Conservation (phyloP, 257 asterid species). For the Przewalskia tangutica region DNA sequence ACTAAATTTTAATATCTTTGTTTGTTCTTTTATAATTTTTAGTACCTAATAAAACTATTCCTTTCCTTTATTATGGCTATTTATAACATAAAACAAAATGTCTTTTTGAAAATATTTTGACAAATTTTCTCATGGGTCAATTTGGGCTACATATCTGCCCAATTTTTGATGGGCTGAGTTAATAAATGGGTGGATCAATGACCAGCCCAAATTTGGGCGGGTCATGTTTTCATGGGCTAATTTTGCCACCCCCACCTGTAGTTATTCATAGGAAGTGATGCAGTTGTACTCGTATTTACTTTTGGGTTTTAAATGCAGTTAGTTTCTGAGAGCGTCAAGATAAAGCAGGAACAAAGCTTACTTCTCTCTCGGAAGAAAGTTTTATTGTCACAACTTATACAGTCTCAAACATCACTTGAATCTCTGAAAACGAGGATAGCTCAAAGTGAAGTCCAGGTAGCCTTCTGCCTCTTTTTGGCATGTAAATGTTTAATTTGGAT, state of each 20-base stretch:
- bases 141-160: too few relatives aligned
- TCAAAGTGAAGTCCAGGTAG: conserved; percentile 78
- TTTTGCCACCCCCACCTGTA: background rate
- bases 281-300: conserved; percentile 7
- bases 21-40: too few relatives aligned
- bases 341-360: conserved; percentile 70
- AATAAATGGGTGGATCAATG: too few relatives aligned
- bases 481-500: conserved; percentile 1
- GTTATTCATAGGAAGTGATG: conserved; percentile 3
- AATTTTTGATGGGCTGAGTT: too few relatives aligned
- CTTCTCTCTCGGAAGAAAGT: conserved; percentile 62
- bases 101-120: too few relatives aligned
- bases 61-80: too few relatives aligned
- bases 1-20: too few relatives aligned
- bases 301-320: conserved; percentile 44
- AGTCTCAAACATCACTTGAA: conserved; percentile 46
- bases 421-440: conserved; percentile 51
- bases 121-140: too few relatives aligned
- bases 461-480: conserved; percentile 3
- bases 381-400: conserved; percentile 52
- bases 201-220: too few relatives aligned
- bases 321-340: conserved; percentile 89
- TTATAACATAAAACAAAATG: too few relatives aligned
- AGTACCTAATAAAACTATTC: too few relatives aligned
- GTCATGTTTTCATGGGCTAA: too few relatives aligned